Evolutionary conservation across 2,329 filamentous ascomycete genomes (phyloP), one percentile per base, ranked within the genome.

Genomic region (Aureobasidium musti): DNA sequence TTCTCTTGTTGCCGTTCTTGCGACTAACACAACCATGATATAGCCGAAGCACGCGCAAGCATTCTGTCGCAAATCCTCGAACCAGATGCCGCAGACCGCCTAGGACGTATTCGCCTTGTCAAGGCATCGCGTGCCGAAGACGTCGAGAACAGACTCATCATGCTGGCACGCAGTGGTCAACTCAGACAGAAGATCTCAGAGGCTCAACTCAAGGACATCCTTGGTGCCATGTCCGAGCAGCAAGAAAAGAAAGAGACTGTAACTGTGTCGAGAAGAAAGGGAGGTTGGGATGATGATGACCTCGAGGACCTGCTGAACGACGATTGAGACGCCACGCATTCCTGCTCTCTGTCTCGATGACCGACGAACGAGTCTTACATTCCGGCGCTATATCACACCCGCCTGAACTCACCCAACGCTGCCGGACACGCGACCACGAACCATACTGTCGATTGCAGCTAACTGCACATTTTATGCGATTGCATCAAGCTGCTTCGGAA

Each of bases 51-150:
- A 45, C 90, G 92, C 68, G 82, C 87, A 73, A 84, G 86, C 68
- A 90, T 97, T 72, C 88, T 99, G 69, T 86, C 86, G 72, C 95
- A 98, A 79, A 98, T 99, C 82, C 91, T 99, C 69, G 89, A 93
- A 74, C 95, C 95, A 71, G 92, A 94, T 75, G 95, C 95, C 21
- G 91, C 92, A 68, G 95, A 99, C 81, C 91, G 95, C 17, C 86
- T 99, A 1, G 92, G 91, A 67, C 91, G 95, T 71, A 98, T 99
- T 80, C 90, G 94, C 39, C 88, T 99, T 68, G 95, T 99, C 75
- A 98, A 98, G 81, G 92, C 93, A 77, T 89, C 89, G 72, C 91
- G 95, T 74, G 95, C 95, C 41, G 86, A 85, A 69, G 92, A 97
- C 74, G 87, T 99, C 67, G 95, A 99, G 82, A 93, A 96, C 83